A percentile compares a stretch with the other conserved stretches of the same genome.
Evolutionary conservation across 129 eudicot species (phyloP).

Genomic region (Flaveria linearis): DNA sequence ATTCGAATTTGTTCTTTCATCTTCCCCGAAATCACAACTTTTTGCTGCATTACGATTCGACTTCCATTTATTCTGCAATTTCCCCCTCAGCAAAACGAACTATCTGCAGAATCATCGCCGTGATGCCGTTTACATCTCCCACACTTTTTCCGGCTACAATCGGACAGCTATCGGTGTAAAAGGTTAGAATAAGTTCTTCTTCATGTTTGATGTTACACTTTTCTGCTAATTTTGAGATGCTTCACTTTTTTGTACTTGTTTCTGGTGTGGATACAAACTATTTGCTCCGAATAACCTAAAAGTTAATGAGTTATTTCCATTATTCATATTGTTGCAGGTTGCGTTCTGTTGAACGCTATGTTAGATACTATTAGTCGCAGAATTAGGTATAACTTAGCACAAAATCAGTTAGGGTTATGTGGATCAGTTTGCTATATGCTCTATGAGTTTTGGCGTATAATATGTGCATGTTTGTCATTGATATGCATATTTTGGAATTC

Average conservation of each 20-base stretch:
- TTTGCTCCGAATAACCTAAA: not conserved
- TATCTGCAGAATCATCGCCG: slow-evolving; percentile 12
- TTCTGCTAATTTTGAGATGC: not conserved
- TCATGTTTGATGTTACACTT: not conserved
- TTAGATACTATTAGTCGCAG: not conserved
- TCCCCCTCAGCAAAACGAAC: not conserved
- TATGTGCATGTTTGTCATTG: not conserved
- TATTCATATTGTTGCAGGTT: not conserved
- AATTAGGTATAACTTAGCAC: not conserved
- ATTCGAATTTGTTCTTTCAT: slow-evolving; percentile 4
- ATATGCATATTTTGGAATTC: not conserved
- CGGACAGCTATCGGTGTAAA: not conserved
- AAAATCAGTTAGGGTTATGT: slow-evolving; percentile 9
- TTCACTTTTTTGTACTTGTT: too few relatives aligned
- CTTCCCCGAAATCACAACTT: not conserved
- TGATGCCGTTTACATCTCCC: not conserved
- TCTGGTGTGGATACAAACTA: too few relatives aligned
- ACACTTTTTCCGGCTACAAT: slow-evolving; percentile 10
- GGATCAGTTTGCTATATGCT: not conserved
- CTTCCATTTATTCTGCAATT: not conserved
- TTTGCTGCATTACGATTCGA: not conserved
- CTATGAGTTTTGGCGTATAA: not conserved
- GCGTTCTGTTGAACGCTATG: not conserved
- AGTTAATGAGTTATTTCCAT: not conserved
- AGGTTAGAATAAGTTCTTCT: slow-evolving; percentile 25